Evolutionary conservation across 2,329 filamentous ascomycete species (phyloP).

Genomic region (Ascocoryne sarcoides): DNA sequence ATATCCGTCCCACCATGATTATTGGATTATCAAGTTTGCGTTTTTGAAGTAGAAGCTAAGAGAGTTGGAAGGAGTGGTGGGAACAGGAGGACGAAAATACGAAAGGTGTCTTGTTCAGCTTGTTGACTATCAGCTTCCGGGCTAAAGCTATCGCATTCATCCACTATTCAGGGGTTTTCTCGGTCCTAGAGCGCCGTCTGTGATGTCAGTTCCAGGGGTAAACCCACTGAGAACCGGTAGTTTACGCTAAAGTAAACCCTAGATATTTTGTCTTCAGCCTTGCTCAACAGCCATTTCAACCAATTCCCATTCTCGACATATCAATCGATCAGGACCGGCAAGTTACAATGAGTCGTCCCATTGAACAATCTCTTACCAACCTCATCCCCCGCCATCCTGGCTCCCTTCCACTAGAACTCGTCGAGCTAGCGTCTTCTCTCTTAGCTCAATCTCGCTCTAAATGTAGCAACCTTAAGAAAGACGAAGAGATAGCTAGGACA

Average conservation of each 20-base stretch:
- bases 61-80: background rate
- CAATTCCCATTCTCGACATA: no score
- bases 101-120: no score
- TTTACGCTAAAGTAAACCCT: background rate
- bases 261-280: background rate
- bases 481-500: constrained; percentile 78
- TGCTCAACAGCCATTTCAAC: no score
- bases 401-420: constrained; percentile 57
- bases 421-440: constrained; percentile 63
- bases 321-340: no score
- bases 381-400: constrained; percentile 65
- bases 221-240: background rate
- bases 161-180: no score
- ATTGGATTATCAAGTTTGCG: background rate
- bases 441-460: constrained; percentile 73
- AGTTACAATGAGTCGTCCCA: constrained; percentile 59
- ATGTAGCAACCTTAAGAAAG: constrained; percentile 69
- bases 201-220: background rate
- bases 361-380: constrained; percentile 65
- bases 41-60: background rate
- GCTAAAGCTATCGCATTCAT: no score
- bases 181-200: no score
- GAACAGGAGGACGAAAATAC: no score
- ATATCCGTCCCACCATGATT: background rate
- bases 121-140: background rate